Percentiles rank a stretch among this genome's conserved stretches.
phyloP scores from a whole-genome alignment of 768 basidiomycete species.

The Coprinellus micaceus region DNA sequence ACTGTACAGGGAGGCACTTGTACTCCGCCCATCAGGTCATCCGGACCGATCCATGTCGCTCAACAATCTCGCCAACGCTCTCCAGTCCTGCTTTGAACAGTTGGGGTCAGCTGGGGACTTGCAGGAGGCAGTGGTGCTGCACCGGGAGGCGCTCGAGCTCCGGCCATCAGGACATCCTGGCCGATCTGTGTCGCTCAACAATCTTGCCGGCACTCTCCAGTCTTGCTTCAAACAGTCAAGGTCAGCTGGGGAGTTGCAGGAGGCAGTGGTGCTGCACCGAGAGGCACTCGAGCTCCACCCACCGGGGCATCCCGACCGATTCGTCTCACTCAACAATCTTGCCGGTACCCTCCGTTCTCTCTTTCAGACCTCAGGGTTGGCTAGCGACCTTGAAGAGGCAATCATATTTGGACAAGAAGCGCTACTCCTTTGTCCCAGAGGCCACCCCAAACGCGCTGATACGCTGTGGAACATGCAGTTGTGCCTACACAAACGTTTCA shows the following conservation, averaged over 20 bases:
- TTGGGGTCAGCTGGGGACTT: not conserved
- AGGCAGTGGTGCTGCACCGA: not conserved
- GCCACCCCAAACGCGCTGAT: too few species aligned
- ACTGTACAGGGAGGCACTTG: not conserved
- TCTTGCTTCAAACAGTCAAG: too few species aligned
- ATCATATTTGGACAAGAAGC: too few species aligned
- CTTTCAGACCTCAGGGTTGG: too few species aligned
- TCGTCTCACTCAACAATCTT: too few species aligned
- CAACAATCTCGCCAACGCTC: not conserved
- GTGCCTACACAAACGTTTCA: too few species aligned
- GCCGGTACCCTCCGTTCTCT: too few species aligned
- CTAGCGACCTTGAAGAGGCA: too few species aligned
- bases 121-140: constrained; percentile 10
- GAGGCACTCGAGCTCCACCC: not conserved
- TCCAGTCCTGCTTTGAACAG: not conserved
- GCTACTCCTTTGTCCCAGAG: too few species aligned
- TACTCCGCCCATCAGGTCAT: not conserved
- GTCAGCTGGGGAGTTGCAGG: not conserved
- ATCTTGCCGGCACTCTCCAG: constrained; percentile 13
- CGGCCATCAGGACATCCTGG: constrained; percentile 8
- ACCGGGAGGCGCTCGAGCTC: too few species aligned
- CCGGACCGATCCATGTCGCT: not conserved
- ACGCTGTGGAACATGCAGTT: too few species aligned
- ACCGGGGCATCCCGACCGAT: too few species aligned
- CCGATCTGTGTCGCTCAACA: constrained; percentile 2